phyloP scores from a whole-genome alignment of 768 basidiomycete genomes.

The Suillus brevipes region DNA sequence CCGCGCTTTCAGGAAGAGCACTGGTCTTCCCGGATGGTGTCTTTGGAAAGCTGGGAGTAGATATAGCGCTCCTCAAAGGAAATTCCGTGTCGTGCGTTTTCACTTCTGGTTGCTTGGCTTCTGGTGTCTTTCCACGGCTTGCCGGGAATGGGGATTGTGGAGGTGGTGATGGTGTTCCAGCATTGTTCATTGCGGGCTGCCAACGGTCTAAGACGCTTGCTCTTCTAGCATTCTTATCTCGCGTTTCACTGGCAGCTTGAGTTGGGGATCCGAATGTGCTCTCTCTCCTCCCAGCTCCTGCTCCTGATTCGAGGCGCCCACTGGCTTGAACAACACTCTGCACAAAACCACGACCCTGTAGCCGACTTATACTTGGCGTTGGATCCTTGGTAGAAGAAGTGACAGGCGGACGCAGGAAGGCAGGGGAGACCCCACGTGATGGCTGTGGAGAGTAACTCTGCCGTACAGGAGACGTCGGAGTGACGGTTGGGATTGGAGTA shows the following conservation, averaged over 20 bases:
- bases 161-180: slow-evolving; percentile 37
- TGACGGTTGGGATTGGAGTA: slow-evolving; percentile 33
- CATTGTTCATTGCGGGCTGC: slow-evolving; percentile 43
- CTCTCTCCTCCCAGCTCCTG: slow-evolving; percentile 24
- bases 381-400: slow-evolving; percentile 61
- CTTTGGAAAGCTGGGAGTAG: slow-evolving; percentile 38
- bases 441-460: slow-evolving; percentile 43
- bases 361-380: slow-evolving; percentile 78
- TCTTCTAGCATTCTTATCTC: slow-evolving; percentile 38
- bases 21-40: slow-evolving; percentile 28
- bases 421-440: slow-evolving; percentile 51
- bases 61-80: slow-evolving; percentile 42
- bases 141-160: slow-evolving; percentile 37
- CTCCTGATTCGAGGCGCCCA: slow-evolving; percentile 43
- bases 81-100: slow-evolving; percentile 35
- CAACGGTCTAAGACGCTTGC: slow-evolving; percentile 71
- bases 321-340: slow-evolving; percentile 79
- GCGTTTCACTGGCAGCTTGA: slow-evolving; percentile 35
- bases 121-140: slow-evolving; percentile 41
- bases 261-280: slow-evolving; percentile 30
- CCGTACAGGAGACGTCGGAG: slow-evolving; percentile 41
- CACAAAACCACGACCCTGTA: slow-evolving; percentile 86
- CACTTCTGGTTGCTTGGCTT: slow-evolving; percentile 24
- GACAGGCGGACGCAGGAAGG: slow-evolving; percentile 48
- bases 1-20: slow-evolving; percentile 24